Conservation (phyloP, 129 eudicot species). For the Tagetes patula region DNA sequence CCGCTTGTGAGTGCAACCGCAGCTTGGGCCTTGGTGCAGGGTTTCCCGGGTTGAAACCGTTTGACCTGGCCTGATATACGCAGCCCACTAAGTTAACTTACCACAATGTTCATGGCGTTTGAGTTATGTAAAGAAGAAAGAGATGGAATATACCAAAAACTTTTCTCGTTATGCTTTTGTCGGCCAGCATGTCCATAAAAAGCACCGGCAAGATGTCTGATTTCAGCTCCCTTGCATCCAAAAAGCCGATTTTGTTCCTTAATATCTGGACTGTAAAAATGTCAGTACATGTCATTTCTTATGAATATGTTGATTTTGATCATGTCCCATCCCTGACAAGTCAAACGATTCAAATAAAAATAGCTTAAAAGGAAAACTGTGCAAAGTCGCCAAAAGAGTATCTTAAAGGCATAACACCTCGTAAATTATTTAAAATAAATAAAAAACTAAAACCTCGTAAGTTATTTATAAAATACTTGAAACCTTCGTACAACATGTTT, state of each 20-base stretch:
- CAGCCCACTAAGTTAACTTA: constrained; percentile 9
- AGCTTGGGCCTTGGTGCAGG: constrained; percentile 91
- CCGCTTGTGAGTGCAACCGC: constrained; percentile 93
- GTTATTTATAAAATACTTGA: not conserved
- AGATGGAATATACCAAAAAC: constrained; percentile 71
- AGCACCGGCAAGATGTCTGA: constrained; percentile 59
- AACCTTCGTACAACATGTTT: not conserved
- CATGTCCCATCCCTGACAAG: not conserved
- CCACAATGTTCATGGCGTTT: not conserved
- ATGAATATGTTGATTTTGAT: not conserved
- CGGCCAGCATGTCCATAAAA: constrained; percentile 61
- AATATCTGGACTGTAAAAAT: constrained; percentile 93
- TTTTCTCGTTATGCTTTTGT: constrained; percentile 75
- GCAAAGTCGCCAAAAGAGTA: not conserved
- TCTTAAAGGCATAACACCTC: not conserved
- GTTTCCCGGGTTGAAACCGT: constrained; percentile 83
- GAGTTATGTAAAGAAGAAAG: constrained; percentile 21
- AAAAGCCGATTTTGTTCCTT: constrained; percentile 72
- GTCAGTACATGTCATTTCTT: constrained; percentile 40
- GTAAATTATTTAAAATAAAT: not conserved
- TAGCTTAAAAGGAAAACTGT: not conserved
- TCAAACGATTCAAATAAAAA: not conserved
- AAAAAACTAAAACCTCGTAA: not conserved
- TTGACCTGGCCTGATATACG: constrained; percentile 62
- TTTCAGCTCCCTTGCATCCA: constrained; percentile 79